These are phyloP conservation scores for Alisma plantagoaquatica DNA, from an alignment of 106 monocot genomes.

Conservation along the genomic window DNA sequence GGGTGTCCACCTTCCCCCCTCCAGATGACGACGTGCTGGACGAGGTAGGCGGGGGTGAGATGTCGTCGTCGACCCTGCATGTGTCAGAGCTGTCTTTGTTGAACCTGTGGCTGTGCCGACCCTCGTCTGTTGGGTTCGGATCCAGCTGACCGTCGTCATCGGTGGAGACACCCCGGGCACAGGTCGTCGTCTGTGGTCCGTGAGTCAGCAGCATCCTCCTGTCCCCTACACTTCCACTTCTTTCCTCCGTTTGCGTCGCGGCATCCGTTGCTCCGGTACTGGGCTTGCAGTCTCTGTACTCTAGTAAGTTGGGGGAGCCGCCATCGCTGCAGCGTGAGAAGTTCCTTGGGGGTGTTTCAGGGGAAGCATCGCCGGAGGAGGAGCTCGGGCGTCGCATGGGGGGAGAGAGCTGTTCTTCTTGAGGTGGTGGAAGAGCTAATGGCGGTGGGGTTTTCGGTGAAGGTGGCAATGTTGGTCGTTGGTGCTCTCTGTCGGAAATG, in stretches of 20 bases:
- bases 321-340: slow-evolving; percentile 9
- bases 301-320: not conserved
- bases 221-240: not conserved
- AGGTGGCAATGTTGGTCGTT: not conserved
- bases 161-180: slow-evolving; percentile 2
- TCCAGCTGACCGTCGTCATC: too few species aligned
- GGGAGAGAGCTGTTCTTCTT: slow-evolving; percentile 15
- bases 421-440: not conserved
- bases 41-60: slow-evolving; percentile 19
- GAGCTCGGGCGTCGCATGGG: slow-evolving; percentile 1
- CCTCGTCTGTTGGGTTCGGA: too few species aligned
- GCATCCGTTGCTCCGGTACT: slow-evolving; percentile 17
- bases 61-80: slow-evolving; percentile 6
- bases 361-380: slow-evolving; percentile 17
- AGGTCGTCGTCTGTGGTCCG: too few species aligned
- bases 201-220: too few species aligned
- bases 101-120: too few species aligned
- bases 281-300: slow-evolving; percentile 11
- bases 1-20: slow-evolving; percentile 26
- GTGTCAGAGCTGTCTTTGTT: slow-evolving; percentile 10
- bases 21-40: slow-evolving; percentile 18
- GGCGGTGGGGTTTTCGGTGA: slow-evolving; percentile 4
- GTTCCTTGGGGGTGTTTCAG: slow-evolving; percentile 5
- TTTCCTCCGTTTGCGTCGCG: slow-evolving; percentile 32
- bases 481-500: slow-evolving; percentile 8